Base-by-base conservation (phyloP, 192 early-diverging fungal genomes). In the Phlyctochytrium bullatum region DNA sequence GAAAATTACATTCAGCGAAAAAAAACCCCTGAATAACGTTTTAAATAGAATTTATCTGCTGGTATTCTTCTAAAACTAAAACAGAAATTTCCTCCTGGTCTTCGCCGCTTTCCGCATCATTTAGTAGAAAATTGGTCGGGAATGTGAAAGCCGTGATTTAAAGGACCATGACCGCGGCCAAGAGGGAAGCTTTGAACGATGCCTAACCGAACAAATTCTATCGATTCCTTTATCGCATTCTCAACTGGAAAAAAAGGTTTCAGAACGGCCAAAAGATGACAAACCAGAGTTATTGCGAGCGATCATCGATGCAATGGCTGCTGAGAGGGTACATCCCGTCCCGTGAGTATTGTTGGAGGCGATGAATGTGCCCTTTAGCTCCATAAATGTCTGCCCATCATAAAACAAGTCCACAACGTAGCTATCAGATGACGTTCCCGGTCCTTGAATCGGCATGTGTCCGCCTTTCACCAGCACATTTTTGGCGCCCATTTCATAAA, bases 261-360 rank as follows among this genome's bases (percentile, higher is more conserved):
- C 33, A 16, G 63, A 63, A 4, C 10, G 60, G 88, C 82, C 72
- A n/a, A n/a, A n/a, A n/a, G n/a, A n/a, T 34, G 69, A 40, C 54
- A 74, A 32, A 2, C 85, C 88, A 52, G n/a, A n/a, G n/a, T n/a
- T n/a, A n/a, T n/a, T n/a, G n/a, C 74, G 78, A 12, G 89, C 88
- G 25, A 95, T 70, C 40, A 83, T 67, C 3, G 89, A 84, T 20
- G 91, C 83, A 66, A 95, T 90, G 1, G 93, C 93, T 6, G 93
- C 81, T 30, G 89, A 88, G 47, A 93, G 72, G 2, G 93, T 95
- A 65, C 93, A 95, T 53, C 93, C 93, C 0, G 93, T 95, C 0
- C 93, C 93, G 75, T 95, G 93, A 0, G 90, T 91, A 72, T 88
- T 89, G 32, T 66, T 77, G 2, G 90, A 88, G 17, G 80, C 67